phyloP scores from a whole-genome alignment of 495 filamentous ascomycete species.

The Acidomyces sp. region DNA sequence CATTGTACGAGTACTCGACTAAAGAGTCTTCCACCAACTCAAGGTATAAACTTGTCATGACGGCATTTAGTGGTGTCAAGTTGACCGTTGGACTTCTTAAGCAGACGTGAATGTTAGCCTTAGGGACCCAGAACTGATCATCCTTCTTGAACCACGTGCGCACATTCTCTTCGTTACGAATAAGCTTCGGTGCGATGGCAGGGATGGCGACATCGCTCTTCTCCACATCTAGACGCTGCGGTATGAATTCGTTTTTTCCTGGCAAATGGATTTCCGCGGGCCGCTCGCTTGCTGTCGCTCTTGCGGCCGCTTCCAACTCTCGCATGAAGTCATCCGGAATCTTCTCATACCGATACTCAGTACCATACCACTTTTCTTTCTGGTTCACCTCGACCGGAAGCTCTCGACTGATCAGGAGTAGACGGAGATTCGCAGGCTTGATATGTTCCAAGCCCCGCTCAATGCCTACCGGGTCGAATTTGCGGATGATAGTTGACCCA shows the following conservation, averaged over 20 bases:
- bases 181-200: conserved; percentile 61
- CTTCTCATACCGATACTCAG: conserved; percentile 75
- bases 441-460: conserved; percentile 61
- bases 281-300: conserved; percentile 43
- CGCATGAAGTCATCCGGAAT: conserved; percentile 64
- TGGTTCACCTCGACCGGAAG: conserved; percentile 73
- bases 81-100: conserved; percentile 66
- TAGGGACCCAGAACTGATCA: conserved; percentile 96
- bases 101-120: conserved; percentile 69
- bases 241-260: conserved; percentile 92
- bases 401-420: conserved; percentile 67
- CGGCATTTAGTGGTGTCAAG: conserved; percentile 60
- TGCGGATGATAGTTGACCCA: conserved; percentile 53
- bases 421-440: conserved; percentile 76
- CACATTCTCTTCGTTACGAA: conserved; percentile 70
- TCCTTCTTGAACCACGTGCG: conserved; percentile 99
- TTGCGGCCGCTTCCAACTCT: conserved; percentile 51
- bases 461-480: conserved; percentile 66
- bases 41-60: conserved; percentile 70
- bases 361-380: conserved; percentile 97
- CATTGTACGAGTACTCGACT: conserved; percentile 92
- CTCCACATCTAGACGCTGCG: conserved; percentile 83
- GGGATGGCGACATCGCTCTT: conserved; percentile 75
- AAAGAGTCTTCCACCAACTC: conserved; percentile 81
- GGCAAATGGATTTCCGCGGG: conserved; percentile 69